A percentile compares a stretch with the other conserved stretches of the same genome.
Evolutionary conservation across 2,329 filamentous ascomycete species (phyloP).

Genomic region (Fusarium mundagurra): DNA sequence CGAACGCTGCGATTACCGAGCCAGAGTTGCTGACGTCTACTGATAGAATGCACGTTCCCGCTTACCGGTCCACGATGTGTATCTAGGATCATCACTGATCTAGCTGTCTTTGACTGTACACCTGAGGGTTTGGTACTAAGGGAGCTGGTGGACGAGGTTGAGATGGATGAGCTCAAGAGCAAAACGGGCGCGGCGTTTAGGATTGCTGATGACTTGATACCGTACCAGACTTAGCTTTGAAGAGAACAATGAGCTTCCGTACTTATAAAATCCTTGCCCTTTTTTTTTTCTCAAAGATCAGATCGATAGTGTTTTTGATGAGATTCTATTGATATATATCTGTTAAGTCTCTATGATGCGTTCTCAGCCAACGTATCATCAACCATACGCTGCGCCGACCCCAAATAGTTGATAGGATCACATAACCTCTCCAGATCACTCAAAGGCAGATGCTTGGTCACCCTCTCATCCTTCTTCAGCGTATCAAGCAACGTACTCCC

Average conservation of each 20-base stretch:
- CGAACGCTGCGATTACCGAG: neutral
- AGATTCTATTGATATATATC: neutral
- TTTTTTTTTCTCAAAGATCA: no score
- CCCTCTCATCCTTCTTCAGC: neutral
- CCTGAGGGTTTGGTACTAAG: neutral
- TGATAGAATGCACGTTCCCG: slow-evolving; percentile 76
- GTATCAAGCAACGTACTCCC: neutral
- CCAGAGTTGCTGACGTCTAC: neutral
- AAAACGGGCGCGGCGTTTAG: neutral
- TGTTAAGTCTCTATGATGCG: fast-evolving
- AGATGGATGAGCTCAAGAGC: neutral
- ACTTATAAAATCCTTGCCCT: no score
- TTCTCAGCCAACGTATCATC: neutral
- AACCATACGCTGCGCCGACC: neutral
- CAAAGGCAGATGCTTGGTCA: fast-evolving
- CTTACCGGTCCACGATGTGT: slow-evolving; percentile 87
- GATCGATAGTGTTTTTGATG: no score
- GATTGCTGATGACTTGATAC: neutral
- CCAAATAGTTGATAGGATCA: slow-evolving; percentile 16
- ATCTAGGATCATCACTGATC: slow-evolving; percentile 87
- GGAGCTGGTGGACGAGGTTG: neutral
- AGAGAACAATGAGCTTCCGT: fast-evolving
- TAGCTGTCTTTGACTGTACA: slow-evolving; percentile 46
- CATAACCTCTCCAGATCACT: neutral
- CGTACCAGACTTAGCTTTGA: neutral